Evolutionary conservation across 2,329 filamentous ascomycete species (phyloP).

Genomic region (Colletotrichum australisinense): DNA sequence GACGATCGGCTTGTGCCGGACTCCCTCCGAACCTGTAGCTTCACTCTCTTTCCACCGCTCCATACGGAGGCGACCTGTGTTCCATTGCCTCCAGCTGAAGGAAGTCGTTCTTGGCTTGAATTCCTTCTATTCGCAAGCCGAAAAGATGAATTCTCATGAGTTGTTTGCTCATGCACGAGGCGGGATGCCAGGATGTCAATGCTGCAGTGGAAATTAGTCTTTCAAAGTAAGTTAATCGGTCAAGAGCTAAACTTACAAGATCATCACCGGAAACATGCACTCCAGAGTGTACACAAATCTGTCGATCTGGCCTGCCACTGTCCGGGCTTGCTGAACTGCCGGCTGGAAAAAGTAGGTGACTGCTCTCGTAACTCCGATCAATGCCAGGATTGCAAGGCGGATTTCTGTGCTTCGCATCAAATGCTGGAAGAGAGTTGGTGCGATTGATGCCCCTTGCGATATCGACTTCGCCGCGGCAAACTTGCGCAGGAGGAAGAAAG

Average conservation of each 20-base stretch:
- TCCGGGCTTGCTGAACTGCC: not conserved
- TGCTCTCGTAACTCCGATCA: not conserved
- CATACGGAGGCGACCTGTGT: not conserved
- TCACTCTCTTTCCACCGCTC: not conserved
- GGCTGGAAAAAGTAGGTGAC: not conserved
- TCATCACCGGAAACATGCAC: not conserved
- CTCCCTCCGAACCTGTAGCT: not conserved
- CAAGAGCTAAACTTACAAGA: not conserved
- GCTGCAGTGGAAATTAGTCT: not conserved
- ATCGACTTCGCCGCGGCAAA: conserved; percentile 47
- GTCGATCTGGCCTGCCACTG: not conserved
- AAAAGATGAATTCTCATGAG: not conserved
- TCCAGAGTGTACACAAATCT: not conserved
- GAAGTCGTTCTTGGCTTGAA: not conserved
- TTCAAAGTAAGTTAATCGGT: not conserved
- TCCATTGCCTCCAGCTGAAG: not conserved
- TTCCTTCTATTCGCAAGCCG: not conserved
- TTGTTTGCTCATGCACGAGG: not conserved
- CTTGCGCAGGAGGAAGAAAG: conserved; percentile 51
- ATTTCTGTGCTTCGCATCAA: not conserved
- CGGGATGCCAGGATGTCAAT: not conserved
- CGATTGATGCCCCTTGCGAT: conserved; percentile 32
- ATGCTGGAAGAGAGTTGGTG: not conserved
- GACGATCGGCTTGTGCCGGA: not conserved
- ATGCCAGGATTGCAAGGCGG: not conserved